These are phyloP conservation scores for Trichoderma gracile DNA, from an alignment of 2,329 filamentous ascomycete genomes.

Conservation along the genomic window DNA sequence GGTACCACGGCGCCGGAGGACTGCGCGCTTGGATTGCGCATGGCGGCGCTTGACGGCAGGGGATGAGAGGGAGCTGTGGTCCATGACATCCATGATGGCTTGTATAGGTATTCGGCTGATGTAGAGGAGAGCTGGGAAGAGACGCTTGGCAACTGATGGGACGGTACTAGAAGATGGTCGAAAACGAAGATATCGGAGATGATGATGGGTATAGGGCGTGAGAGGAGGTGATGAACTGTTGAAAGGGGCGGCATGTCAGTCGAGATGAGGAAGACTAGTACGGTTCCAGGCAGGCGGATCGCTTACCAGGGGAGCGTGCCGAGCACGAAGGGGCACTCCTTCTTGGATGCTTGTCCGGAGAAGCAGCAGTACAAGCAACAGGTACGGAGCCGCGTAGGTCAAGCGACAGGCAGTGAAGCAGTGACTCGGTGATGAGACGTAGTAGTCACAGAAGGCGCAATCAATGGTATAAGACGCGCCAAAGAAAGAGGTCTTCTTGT, in stretches of 20 bases:
- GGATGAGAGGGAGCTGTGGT: slow-evolving; percentile 15
- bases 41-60: slow-evolving; percentile 20
- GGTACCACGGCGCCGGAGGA: slow-evolving; percentile 29
- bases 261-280: slow-evolving; percentile 12
- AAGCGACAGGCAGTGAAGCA: slow-evolving; percentile 3
- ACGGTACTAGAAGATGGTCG: slow-evolving; percentile 9
- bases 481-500: not conserved
- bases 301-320: slow-evolving; percentile 6
- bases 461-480: slow-evolving; percentile 2
- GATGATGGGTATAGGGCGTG: slow-evolving; percentile 20
- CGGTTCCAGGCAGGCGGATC: not conserved
- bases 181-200: slow-evolving; percentile 15
- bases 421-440: slow-evolving; percentile 3
- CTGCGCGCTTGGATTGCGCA: slow-evolving; percentile 23
- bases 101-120: slow-evolving; percentile 9
- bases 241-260: slow-evolving; percentile 19
- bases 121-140: slow-evolving; percentile 5
- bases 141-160: slow-evolving; percentile 1
- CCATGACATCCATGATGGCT: slow-evolving; percentile 19
- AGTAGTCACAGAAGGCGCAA: slow-evolving; percentile 12
- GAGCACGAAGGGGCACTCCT: not conserved
- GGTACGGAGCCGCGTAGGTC: not conserved
- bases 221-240: slow-evolving; percentile 11
- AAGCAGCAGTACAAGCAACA: not conserved
- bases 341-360: not conserved